A percentile compares a stretch with the other conserved stretches of the same genome.
Evolutionary conservation across 208 protist genomes (phyloP).

Genomic region (Giardia duodenalis): DNA sequence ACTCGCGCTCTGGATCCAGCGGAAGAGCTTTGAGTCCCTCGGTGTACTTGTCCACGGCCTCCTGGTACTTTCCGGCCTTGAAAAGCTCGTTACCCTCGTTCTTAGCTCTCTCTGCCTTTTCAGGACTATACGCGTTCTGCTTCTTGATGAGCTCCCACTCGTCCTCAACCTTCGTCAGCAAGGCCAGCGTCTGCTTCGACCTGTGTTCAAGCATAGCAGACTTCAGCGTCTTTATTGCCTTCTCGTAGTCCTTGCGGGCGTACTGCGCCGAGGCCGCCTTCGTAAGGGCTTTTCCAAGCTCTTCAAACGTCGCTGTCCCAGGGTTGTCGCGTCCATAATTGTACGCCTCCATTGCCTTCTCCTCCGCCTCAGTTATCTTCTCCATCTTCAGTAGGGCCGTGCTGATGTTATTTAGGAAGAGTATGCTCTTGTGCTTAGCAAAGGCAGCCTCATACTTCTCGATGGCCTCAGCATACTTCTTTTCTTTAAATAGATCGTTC

Average conservation of each 20-base stretch:
- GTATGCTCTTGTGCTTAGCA: not conserved
- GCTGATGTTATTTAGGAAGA: conserved; percentile 16
- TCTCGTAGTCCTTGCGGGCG: not conserved
- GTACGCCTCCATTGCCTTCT: conserved; percentile 13
- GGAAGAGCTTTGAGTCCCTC: conserved; percentile 49
- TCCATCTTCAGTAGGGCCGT: conserved; percentile 19
- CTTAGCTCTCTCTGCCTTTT: conserved; percentile 41
- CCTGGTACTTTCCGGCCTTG: conserved; percentile 43
- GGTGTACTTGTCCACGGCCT: conserved; percentile 53
- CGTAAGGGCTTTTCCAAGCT: conserved; percentile 4
- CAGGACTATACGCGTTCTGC: not conserved
- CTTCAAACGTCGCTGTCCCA: not conserved
- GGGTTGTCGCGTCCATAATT: conserved; percentile 5
- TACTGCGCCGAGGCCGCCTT: conserved; percentile 17
- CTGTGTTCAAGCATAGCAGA: conserved; percentile 24
- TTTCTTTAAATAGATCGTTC: conserved; percentile 17
- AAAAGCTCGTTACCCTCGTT: conserved; percentile 51
- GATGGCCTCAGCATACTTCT: conserved; percentile 6
- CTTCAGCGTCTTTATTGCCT: not conserved
- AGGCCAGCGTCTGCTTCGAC: not conserved
- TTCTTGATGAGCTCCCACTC: not conserved
- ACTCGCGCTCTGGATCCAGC: conserved; percentile 31
- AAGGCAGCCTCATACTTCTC: conserved; percentile 4
- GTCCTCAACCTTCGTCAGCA: conserved; percentile 11
- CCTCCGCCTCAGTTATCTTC: not conserved